Evolutionary conservation across 331 rosid genomes (phyloP).

Genomic region (Telfairia occidentalis): DNA sequence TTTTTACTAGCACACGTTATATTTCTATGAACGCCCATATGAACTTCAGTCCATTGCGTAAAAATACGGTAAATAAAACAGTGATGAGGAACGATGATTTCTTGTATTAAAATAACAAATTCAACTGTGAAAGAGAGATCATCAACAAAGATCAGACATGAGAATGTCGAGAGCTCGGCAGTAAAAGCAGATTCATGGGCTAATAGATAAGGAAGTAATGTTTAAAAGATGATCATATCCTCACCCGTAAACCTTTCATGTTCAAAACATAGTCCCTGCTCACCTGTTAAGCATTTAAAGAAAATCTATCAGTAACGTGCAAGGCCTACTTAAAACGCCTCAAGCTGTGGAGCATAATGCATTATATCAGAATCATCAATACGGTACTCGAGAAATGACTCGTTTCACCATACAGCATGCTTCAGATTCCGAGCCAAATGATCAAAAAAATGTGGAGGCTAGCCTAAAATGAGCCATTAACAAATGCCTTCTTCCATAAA

Average conservation of each 20-base stretch:
- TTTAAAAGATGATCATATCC: background rate
- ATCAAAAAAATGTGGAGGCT: background rate
- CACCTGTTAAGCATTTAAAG: conserved; percentile 4
- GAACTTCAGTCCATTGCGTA: background rate
- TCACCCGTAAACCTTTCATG: background rate
- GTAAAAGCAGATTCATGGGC: background rate
- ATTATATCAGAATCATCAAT: background rate
- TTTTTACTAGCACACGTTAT: background rate
- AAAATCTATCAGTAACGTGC: background rate
- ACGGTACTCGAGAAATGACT: background rate
- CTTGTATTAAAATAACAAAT: background rate
- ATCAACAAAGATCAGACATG: background rate
- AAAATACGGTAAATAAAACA: background rate
- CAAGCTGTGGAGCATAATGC: background rate
- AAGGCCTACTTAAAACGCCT: background rate
- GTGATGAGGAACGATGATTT: background rate
- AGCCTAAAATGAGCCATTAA: conserved; percentile 7
- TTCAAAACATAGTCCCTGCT: background rate
- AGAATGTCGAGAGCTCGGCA: background rate
- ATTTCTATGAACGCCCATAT: background rate
- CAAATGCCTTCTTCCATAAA: background rate
- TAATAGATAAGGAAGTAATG: background rate
- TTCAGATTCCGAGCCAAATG: background rate
- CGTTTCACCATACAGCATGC: background rate
- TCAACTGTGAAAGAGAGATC: background rate